phyloP scores from a whole-genome alignment of 805 yeast species.

The Zygosaccharomyces rouxii region DNA sequence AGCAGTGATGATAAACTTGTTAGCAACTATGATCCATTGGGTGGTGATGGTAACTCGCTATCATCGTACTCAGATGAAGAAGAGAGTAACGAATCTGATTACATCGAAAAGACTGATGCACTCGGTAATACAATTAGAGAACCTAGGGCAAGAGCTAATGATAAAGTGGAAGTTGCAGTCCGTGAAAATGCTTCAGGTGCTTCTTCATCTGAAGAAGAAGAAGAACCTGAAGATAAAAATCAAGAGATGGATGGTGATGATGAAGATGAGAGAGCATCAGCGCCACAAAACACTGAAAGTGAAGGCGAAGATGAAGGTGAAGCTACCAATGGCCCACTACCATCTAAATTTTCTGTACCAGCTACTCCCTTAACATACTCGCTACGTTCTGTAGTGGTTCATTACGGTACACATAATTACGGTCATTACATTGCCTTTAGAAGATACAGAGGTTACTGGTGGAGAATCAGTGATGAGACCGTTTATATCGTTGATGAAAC shows the following conservation, averaged over 20 bases:
- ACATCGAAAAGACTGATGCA: slow-evolving; percentile 29
- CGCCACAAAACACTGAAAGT: slow-evolving; percentile 6
- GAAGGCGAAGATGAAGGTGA: slow-evolving; percentile 1
- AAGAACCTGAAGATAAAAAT: slow-evolving; percentile 8
- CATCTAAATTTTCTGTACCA: slow-evolving; percentile 23
- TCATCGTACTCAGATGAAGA: slow-evolving; percentile 17
- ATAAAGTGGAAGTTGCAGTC: slow-evolving; percentile 16
- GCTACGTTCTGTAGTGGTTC: slow-evolving; percentile 82
- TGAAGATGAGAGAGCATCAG: slow-evolving; percentile 10
- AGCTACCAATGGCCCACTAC: background rate
- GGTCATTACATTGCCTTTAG: slow-evolving; percentile 96
- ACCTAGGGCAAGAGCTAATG: slow-evolving; percentile 13
- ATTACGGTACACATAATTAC: slow-evolving; percentile 92
- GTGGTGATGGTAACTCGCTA: slow-evolving; percentile 21
- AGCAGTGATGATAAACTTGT: slow-evolving; percentile 18
- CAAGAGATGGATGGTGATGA: slow-evolving; percentile 2
- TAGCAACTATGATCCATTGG: slow-evolving; percentile 30
- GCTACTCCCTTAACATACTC: slow-evolving; percentile 54
- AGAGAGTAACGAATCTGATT: slow-evolving; percentile 18
- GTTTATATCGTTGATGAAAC: slow-evolving; percentile 75
- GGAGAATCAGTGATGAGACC: slow-evolving; percentile 90
- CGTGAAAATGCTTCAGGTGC: slow-evolving; percentile 15
- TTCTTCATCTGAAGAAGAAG: slow-evolving; percentile 11
- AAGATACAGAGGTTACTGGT: slow-evolving; percentile 80
- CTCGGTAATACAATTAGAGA: slow-evolving; percentile 31